Evolutionary conservation across 164 flowering plant genomes (phyloP).

Genomic region (Aristolochia californica): DNA sequence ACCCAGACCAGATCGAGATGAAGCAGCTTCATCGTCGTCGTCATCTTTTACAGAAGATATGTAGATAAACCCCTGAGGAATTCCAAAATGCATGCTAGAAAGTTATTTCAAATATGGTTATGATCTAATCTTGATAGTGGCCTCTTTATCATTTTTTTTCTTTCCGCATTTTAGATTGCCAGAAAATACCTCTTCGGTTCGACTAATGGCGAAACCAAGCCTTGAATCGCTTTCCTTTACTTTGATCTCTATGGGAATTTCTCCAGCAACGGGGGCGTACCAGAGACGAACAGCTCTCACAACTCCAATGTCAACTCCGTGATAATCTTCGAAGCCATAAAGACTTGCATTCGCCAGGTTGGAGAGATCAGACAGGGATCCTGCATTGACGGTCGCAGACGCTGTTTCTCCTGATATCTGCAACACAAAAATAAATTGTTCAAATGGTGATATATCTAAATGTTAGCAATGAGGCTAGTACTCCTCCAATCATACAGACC

Average conservation of each 20-base stretch:
- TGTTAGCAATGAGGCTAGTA: neutral
- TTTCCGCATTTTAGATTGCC: neutral
- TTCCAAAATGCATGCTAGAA: neutral
- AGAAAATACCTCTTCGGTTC: conserved; percentile 80
- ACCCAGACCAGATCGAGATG: conserved; percentile 63
- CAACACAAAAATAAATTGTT: neutral
- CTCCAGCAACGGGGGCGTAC: conserved; percentile 78
- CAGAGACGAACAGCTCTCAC: conserved; percentile 92
- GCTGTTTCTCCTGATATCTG: conserved; percentile 94
- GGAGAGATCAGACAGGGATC: conserved; percentile 72
- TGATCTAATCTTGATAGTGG: too few species aligned
- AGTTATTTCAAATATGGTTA: too few species aligned
- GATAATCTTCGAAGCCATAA: conserved; percentile 96
- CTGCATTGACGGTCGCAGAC: conserved; percentile 72
- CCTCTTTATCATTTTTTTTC: neutral
- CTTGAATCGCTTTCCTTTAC: conserved; percentile 56
- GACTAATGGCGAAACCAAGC: conserved; percentile 89
- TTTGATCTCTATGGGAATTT: conserved; percentile 52
- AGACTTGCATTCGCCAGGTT: conserved; percentile 69
- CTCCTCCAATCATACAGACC: too few species aligned
- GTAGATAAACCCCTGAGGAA: conserved; percentile 71
- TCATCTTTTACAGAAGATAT: conserved; percentile 64
- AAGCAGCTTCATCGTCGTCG: conserved; percentile 39
- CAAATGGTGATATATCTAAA: too few species aligned
- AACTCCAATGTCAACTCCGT: conserved; percentile 92